phyloP scores from a whole-genome alignment of 2,329 filamentous ascomycete genomes.

The Amylocarpus encephaloides region DNA sequence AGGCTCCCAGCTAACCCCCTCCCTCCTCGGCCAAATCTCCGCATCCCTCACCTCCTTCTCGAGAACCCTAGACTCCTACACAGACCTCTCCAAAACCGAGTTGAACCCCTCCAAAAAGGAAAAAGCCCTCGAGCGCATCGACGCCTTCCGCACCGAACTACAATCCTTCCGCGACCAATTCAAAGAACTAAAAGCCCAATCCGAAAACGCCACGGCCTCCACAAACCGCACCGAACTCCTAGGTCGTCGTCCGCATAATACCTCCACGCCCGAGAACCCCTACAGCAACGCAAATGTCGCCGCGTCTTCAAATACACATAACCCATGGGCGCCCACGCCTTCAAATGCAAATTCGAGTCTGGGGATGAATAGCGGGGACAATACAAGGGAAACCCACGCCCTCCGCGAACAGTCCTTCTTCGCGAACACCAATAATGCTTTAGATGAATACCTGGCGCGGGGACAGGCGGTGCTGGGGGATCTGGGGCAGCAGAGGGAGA shows the following conservation, averaged over 20 bases:
- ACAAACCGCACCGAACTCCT: slow-evolving; percentile 74
- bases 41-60: slow-evolving; percentile 73
- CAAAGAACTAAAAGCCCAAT: slow-evolving; percentile 67
- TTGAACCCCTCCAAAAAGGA: slow-evolving; percentile 86
- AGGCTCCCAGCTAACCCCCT: slow-evolving; percentile 48
- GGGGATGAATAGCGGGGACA: slow-evolving; percentile 51
- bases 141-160: slow-evolving; percentile 78
- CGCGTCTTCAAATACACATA: slow-evolving; percentile 13
- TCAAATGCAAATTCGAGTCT: slow-evolving; percentile 23
- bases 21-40: slow-evolving; percentile 68
- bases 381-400: slow-evolving; percentile 71
- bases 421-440: slow-evolving; percentile 68
- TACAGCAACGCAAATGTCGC: slow-evolving; percentile 57
- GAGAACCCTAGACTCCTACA: slow-evolving; percentile 90
- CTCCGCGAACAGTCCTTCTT: slow-evolving; percentile 89
- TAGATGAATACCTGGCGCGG: slow-evolving; percentile 90
- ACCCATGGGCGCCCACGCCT: slow-evolving; percentile 28
- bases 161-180: slow-evolving; percentile 73
- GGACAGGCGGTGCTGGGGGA: slow-evolving; percentile 87
- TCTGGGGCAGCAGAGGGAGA: slow-evolving; percentile 82
- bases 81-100: slow-evolving; percentile 76
- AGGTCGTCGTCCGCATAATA: slow-evolving; percentile 79
- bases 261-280: slow-evolving; percentile 79
- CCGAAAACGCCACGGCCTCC: slow-evolving; percentile 65
- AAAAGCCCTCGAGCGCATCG: slow-evolving; percentile 79